Conservation (phyloP, 352 stramenopile species). For the Phytopythium chamaehyphon region DNA sequence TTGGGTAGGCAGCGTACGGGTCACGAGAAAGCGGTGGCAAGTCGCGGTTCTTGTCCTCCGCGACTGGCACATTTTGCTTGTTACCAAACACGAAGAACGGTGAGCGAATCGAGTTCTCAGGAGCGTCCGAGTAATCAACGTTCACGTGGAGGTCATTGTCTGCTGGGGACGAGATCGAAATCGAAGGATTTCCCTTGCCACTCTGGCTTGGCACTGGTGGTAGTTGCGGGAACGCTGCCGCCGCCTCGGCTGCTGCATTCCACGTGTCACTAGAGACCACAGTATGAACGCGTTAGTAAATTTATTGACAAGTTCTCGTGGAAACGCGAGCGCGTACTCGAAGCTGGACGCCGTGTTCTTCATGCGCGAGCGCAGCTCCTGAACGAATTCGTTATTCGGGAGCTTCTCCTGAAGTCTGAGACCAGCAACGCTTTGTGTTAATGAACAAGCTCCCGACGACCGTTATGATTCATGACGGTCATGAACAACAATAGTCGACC, state of each 20-base stretch:
- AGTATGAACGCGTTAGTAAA: background rate
- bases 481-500: constrained; percentile 5
- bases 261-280: constrained; percentile 39
- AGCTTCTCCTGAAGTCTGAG: constrained; percentile 36
- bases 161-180: background rate
- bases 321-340: constrained; percentile 28
- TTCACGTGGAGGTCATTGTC: constrained; percentile 8
- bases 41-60: constrained; percentile 10
- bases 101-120: constrained; percentile 14
- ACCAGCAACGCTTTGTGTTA: background rate
- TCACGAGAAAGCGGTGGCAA: constrained; percentile 34
- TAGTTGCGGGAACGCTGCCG: constrained; percentile 9
- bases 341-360: constrained; percentile 22
- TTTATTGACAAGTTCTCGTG: background rate
- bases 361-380: constrained; percentile 53
- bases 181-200: constrained; percentile 3
- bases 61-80: background rate
- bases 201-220: constrained; percentile 1
- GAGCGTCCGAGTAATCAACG: constrained; percentile 18
- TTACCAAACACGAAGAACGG: constrained; percentile 48
- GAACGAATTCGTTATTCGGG: constrained; percentile 42
- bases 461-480: background rate
- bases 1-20: constrained; percentile 22
- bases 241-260: constrained; percentile 18
- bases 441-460: background rate